These are phyloP conservation scores for Scenedesmus sp. DNA, from an alignment of 163 green algal species.

Conservation along the genomic window DNA sequence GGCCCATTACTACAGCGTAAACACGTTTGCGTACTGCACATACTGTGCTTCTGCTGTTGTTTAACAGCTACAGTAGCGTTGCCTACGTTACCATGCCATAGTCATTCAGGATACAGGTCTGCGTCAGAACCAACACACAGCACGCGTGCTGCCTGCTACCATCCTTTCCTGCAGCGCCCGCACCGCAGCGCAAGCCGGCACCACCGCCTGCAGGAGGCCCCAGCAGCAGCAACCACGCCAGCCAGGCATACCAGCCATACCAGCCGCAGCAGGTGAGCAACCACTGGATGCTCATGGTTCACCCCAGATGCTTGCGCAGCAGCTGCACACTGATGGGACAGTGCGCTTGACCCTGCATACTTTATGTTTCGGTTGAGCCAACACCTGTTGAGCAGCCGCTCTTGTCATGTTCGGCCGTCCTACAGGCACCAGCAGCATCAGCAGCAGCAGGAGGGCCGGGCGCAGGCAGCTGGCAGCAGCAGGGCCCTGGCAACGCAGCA, in stretches of 20 bases:
- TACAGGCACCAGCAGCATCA: slow-evolving; percentile 29
- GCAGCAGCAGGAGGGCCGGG: not conserved
- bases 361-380: not conserved
- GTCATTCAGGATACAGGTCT: not conserved
- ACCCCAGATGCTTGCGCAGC: not conserved
- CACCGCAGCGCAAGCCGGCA: slow-evolving; percentile 11
- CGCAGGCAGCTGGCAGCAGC: slow-evolving; percentile 5
- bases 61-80: not conserved
- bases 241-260: not conserved
- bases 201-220: not conserved
- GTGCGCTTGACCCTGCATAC: too few relatives aligned
- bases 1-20: not conserved
- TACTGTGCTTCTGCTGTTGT: not conserved
- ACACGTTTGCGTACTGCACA: not conserved
- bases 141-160: not conserved
- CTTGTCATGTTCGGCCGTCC: not conserved
- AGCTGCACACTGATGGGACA: not conserved
- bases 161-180: not conserved
- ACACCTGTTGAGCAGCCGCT: not conserved
- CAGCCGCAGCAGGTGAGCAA: slow-evolving; percentile 9
- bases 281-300: not conserved
- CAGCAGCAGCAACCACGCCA: slow-evolving; percentile 1
- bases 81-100: not conserved
- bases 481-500: not conserved
- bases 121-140: not conserved